phyloP scores from a whole-genome alignment of 2,329 filamentous ascomycete species.

The Rosellinia necatrix region DNA sequence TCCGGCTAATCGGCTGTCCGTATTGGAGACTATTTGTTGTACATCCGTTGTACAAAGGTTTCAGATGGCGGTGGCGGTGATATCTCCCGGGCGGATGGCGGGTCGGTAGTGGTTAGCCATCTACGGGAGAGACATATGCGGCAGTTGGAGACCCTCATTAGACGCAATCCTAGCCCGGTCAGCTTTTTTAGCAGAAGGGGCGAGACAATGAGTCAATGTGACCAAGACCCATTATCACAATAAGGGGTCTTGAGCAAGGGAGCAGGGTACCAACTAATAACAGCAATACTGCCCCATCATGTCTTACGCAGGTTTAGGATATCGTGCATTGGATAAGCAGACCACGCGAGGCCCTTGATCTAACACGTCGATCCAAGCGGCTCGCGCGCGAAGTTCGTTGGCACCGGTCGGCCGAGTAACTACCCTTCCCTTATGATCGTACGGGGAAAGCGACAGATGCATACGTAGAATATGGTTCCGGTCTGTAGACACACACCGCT shows the following conservation, averaged over 20 bases:
- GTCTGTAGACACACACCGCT: conserved; percentile 20
- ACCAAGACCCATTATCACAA: background rate
- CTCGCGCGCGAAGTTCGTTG: background rate
- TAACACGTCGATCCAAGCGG: background rate
- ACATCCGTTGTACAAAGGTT: background rate
- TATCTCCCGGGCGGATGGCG: background rate
- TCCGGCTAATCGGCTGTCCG: background rate
- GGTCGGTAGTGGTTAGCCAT: background rate
- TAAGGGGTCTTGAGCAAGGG: background rate
- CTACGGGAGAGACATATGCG: background rate
- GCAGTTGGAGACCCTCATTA: background rate
- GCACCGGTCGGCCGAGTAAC: too few relatives aligned
- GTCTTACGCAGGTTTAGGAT: background rate
- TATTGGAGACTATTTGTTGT: background rate
- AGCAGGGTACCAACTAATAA: background rate
- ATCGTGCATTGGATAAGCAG: background rate
- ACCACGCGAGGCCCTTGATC: background rate
- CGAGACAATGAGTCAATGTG: background rate
- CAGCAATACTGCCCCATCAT: too few relatives aligned
- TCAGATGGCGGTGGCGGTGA: background rate
- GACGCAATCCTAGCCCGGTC: background rate
- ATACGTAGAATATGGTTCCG: conserved; percentile 6
- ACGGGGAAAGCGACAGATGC: background rate
- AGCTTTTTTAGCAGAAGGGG: background rate
- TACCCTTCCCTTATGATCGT: background rate